phyloP scores from a whole-genome alignment of 306 rosid genomes.

The apple (Malus domestica) region DNA sequence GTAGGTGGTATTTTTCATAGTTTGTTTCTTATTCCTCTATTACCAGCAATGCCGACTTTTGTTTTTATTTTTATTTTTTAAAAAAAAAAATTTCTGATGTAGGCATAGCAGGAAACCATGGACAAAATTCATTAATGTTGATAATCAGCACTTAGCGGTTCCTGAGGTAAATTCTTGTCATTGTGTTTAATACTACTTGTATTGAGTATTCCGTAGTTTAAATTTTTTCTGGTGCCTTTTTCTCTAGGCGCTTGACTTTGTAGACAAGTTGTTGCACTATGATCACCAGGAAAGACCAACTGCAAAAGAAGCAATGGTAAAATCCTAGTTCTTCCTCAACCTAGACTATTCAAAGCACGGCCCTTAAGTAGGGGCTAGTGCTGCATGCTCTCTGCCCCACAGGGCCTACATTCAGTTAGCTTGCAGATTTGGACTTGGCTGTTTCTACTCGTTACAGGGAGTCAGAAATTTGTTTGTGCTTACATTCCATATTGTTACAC shows the following conservation, averaged over 20 bases:
- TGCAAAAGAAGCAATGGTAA: slow-evolving; percentile 96
- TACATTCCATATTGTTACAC: background rate
- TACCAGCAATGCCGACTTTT: background rate
- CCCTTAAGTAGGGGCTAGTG: background rate
- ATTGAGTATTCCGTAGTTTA: background rate
- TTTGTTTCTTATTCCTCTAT: slow-evolving; percentile 3
- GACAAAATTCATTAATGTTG: slow-evolving; percentile 69
- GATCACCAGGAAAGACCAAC: slow-evolving; percentile 96
- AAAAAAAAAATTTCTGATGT: background rate
- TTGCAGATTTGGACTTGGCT: background rate
- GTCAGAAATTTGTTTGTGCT: background rate
- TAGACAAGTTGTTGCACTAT: slow-evolving; percentile 70
- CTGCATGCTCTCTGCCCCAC: background rate
- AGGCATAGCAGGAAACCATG: slow-evolving; percentile 92
- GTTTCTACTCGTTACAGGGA: background rate
- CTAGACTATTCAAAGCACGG: background rate
- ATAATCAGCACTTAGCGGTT: slow-evolving; percentile 78
- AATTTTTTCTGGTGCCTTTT: background rate
- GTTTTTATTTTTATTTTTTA: no score
- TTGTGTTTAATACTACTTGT: background rate
- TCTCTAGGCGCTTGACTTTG: slow-evolving; percentile 73
- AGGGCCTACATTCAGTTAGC: background rate
- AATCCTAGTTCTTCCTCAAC: background rate
- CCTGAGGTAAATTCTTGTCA: slow-evolving; percentile 57
- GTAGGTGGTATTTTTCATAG: slow-evolving; percentile 21